Percentiles rank a stretch among this genome's conserved stretches.
Conservation (phyloP, 192 early-diverging fungal genomes). For the Backusella parvicylindrica region DNA sequence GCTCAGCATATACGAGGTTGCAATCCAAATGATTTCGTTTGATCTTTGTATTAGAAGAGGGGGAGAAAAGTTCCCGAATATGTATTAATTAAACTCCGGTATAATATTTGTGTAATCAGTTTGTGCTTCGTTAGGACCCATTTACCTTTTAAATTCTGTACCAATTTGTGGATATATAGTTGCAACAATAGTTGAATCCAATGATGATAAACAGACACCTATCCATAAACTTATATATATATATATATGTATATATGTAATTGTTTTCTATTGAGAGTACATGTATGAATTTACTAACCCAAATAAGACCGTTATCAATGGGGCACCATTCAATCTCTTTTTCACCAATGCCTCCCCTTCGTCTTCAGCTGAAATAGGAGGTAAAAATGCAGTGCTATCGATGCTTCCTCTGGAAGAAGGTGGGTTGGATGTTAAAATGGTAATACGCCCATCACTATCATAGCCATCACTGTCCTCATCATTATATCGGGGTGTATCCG, state of each 20-base stretch:
- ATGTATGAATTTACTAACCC: constrained; percentile 4
- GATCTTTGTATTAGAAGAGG: constrained; percentile 9
- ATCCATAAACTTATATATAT: constrained; percentile 23
- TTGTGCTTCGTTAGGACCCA: neutral
- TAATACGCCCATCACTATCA: neutral
- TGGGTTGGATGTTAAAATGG: neutral
- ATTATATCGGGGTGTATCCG: neutral
- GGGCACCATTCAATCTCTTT: constrained; percentile 12
- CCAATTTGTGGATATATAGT: constrained; percentile 34
- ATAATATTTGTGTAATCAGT: neutral
- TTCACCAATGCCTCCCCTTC: constrained; percentile 1
- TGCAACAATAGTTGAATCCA: constrained; percentile 33
- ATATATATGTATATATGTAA: no score
- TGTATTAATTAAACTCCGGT: neutral
- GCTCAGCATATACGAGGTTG: constrained; percentile 68
- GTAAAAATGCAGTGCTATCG: neutral
- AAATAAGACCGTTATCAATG: constrained; percentile 7
- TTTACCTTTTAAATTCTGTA: constrained; percentile 34
- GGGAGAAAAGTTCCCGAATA: constrained; percentile 22
- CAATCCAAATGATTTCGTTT: constrained; percentile 78
- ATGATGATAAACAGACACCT: constrained; percentile 27
- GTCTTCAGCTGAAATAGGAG: neutral
- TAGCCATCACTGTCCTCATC: neutral
- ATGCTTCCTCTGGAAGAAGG: neutral
- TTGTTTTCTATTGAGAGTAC: neutral